phyloP scores from a whole-genome alignment of 176 grass and related monocot species.

The Oryza glaberrima region DNA sequence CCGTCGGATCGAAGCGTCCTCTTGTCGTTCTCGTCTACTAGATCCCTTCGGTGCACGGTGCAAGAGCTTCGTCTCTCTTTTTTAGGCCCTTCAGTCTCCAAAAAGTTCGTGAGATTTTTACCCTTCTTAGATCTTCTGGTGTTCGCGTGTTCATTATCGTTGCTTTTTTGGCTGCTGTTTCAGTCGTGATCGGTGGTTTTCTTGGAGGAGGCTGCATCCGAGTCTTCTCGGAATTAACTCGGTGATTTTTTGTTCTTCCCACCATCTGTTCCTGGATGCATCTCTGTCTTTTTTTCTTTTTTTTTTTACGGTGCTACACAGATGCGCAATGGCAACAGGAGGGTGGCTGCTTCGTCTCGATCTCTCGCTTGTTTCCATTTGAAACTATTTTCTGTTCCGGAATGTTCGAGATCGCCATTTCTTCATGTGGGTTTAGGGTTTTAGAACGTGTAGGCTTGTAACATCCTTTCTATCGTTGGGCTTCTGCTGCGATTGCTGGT shows the following conservation, averaged over 20 bases:
- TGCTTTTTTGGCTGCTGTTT: constrained; percentile 4
- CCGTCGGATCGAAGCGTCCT: background rate
- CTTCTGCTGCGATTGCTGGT: background rate
- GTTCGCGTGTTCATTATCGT: background rate
- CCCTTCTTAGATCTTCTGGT: background rate
- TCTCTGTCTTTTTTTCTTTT: background rate
- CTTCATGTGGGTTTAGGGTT: constrained; percentile 32
- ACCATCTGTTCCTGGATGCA: constrained; percentile 24
- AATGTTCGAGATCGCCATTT: background rate
- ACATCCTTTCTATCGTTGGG: background rate
- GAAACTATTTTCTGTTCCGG: background rate
- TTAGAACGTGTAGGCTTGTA: constrained; percentile 25
- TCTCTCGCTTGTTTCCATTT: background rate
- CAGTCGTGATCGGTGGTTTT: background rate
- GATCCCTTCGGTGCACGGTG: background rate
- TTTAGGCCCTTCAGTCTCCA: background rate
- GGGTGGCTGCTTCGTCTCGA: background rate
- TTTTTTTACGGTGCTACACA: background rate
- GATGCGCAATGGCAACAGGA: background rate
- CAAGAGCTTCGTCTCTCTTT: constrained; percentile 10
- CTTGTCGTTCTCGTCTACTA: background rate
- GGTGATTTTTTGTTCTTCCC: background rate
- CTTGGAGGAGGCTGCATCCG: background rate
- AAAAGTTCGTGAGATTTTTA: background rate
- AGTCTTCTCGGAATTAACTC: constrained; percentile 19